Base-by-base conservation (phyloP, 306 rosid genomes). In the Dalbergia cochinchinensis region DNA sequence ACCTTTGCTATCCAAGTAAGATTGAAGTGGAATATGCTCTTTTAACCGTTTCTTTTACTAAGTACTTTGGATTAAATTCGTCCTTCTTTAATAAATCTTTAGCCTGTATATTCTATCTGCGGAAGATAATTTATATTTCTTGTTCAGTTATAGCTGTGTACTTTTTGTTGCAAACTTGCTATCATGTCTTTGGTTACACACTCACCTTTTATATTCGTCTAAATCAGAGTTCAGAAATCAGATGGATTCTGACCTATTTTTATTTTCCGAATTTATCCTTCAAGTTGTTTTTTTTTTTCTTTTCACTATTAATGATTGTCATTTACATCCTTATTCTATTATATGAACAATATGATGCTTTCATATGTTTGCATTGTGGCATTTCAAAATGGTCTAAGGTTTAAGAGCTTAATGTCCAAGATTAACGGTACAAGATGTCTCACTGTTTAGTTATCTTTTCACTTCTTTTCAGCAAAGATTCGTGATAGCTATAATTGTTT, bases 1-100 rank as follows among this genome's bases (percentile, higher is more conserved):
- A 91, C 99, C 65, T 74, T 92, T 16, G 11, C 92, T 12, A 88
- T 92, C 79, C 98, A 95, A 85, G 98, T 94, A 86, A 86, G 97
- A 80, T 33, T 71, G 44, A 37, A 51, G 42, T 55, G 58, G 14
- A 69, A 20, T 12, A 41, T 44, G 55, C 54, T 39, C n/a, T 20
- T 31, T 65, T 80, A 60, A 47, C 65, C 8, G 57, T 73, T 51
- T 59, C 22, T 54, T 12, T 59, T 70, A 42, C 68, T 18, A 45
- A 5, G 31, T 78, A 19, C 11, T 33, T 72, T 55, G 33, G 8
- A 58, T 73, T 55, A 41, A 41, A 13, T 57, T 13, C 11, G 3
- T 79, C 60, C n/a, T 69, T 34, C 31, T 26, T 26, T 26, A 26
- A 26, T 26, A 26, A 26, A 26, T 65, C n/a, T 69, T 34, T 45